Percentiles rank a stretch among this genome's conserved stretches.
Conservation (phyloP, 1,284 basidiomycete species). For the Phellinidium pouzarii region DNA sequence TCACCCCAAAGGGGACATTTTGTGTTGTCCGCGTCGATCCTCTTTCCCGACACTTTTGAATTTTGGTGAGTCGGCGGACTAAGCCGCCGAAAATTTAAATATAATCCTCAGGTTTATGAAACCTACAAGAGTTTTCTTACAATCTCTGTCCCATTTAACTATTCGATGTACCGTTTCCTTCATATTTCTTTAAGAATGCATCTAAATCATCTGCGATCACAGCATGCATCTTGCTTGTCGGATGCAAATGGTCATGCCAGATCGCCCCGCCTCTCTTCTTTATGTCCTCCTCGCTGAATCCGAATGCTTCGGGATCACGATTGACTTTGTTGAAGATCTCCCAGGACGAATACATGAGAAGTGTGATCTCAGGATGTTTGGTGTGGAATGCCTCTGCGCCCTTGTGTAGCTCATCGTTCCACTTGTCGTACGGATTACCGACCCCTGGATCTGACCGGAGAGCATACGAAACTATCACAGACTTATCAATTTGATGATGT, state of each 20-base stretch:
- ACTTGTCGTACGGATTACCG: constrained; percentile 27
- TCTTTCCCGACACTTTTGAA: neutral
- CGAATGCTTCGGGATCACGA: constrained; percentile 37
- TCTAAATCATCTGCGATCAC: constrained; percentile 35
- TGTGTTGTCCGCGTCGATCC: neutral
- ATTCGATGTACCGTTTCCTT: too few species aligned
- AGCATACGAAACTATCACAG: neutral
- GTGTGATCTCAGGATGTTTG: constrained; percentile 37
- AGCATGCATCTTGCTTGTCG: constrained; percentile 39
- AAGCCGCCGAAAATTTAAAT: too few species aligned
- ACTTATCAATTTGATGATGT: neutral
- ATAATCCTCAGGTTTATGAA: neutral
- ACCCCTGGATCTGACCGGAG: constrained; percentile 6
- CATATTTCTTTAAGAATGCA: constrained; percentile 30
- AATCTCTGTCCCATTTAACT: too few species aligned
- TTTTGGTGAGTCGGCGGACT: constrained; percentile 18
- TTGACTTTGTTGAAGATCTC: constrained; percentile 41
- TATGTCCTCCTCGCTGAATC: constrained; percentile 32
- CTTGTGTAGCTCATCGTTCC: constrained; percentile 38
- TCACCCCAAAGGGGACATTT: constrained; percentile 21
- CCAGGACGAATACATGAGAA: constrained; percentile 44
- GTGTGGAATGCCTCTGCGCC: constrained; percentile 32
- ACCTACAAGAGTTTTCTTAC: neutral
- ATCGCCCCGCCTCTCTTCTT: constrained; percentile 32
- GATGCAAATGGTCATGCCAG: constrained; percentile 49